phyloP scores from a whole-genome alignment of 192 early-diverging fungal species.

The Chytriomyces hyalinus region DNA sequence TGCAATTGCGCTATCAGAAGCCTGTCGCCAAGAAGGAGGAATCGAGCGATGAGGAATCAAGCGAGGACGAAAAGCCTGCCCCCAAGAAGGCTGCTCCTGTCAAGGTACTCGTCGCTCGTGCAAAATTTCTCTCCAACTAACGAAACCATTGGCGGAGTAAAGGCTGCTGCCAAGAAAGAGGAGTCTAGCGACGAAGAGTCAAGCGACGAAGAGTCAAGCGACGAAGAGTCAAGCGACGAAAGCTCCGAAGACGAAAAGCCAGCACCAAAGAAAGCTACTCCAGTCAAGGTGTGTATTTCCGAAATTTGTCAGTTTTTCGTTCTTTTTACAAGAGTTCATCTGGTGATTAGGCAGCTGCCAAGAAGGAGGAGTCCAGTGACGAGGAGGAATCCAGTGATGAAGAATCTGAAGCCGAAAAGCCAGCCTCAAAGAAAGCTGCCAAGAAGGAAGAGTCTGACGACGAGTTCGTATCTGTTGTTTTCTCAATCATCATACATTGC shows the following conservation, averaged over 20 bases:
- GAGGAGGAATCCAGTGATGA: conserved; percentile 28
- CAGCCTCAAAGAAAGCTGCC: conserved; percentile 7
- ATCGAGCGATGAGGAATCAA: conserved; percentile 12
- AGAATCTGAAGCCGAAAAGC: conserved; percentile 38
- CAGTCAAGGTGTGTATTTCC: not conserved
- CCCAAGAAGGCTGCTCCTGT: not conserved
- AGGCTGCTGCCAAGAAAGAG: conserved; percentile 48
- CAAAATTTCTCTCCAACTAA: not conserved
- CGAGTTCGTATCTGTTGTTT: too few species aligned
- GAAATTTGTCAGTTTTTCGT: not conserved
- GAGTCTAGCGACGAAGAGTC: conserved; percentile 34
- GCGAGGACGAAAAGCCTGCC: conserved; percentile 1
- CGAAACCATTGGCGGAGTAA: not conserved
- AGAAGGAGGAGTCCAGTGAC: conserved; percentile 53
- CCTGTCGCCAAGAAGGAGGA: conserved; percentile 20
- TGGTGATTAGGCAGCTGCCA: conserved; percentile 45
- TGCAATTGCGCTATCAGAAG: not conserved
- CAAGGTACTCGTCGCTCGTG: not conserved
- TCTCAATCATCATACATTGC: too few species aligned
- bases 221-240: conserved; percentile 38
- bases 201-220: conserved; percentile 40
- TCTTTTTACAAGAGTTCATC: conserved; percentile 17
- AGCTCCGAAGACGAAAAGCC: conserved; percentile 19
- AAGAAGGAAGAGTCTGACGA: conserved; percentile 29
- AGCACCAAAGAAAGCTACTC: not conserved